phyloP scores from a whole-genome alignment of 2,329 filamentous ascomycete genomes.

The Dichotomopilus funicola region DNA sequence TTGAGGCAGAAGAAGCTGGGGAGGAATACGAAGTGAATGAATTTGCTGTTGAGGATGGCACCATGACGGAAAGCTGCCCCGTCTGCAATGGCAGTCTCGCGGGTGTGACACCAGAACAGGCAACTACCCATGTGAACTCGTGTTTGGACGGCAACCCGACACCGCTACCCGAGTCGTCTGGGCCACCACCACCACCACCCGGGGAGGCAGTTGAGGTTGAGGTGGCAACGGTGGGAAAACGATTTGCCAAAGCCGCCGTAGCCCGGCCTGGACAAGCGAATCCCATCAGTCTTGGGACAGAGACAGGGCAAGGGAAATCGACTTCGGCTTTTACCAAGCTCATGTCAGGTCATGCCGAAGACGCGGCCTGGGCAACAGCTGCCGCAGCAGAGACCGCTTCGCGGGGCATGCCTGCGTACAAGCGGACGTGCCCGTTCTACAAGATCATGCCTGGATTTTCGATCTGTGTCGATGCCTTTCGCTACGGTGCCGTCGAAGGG shows the following conservation, averaged over 20 bases:
- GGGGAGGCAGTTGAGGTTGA: slow-evolving; percentile 25
- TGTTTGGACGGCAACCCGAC: slow-evolving; percentile 80
- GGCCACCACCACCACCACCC: neutral
- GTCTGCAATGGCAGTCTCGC: slow-evolving; percentile 64
- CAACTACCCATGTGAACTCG: slow-evolving; percentile 80
- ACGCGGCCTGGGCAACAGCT: slow-evolving; percentile 81
- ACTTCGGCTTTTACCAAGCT: slow-evolving; percentile 82
- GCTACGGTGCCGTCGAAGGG: slow-evolving; percentile 87
- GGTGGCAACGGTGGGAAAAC: slow-evolving; percentile 41
- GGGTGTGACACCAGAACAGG: slow-evolving; percentile 58
- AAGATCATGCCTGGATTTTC: slow-evolving; percentile 92
- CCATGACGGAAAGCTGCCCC: slow-evolving; percentile 54
- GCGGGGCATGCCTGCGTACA: slow-evolving; percentile 77
- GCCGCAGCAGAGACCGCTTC: slow-evolving; percentile 72
- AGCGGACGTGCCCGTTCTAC: slow-evolving; percentile 94
- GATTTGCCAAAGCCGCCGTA: slow-evolving; percentile 61
- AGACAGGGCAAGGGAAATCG: slow-evolving; percentile 20
- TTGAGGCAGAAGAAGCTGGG: slow-evolving; percentile 53
- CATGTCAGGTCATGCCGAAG: slow-evolving; percentile 88
- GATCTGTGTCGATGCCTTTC: slow-evolving; percentile 92
- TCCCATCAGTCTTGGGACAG: slow-evolving; percentile 56
- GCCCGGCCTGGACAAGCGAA: slow-evolving; percentile 75
- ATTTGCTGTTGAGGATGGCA: slow-evolving; percentile 24
- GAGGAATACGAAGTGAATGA: slow-evolving; percentile 31
- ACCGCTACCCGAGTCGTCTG: slow-evolving; percentile 38